Base-by-base conservation (phyloP, 208 protist genomes). In the Leishmania major region DNA sequence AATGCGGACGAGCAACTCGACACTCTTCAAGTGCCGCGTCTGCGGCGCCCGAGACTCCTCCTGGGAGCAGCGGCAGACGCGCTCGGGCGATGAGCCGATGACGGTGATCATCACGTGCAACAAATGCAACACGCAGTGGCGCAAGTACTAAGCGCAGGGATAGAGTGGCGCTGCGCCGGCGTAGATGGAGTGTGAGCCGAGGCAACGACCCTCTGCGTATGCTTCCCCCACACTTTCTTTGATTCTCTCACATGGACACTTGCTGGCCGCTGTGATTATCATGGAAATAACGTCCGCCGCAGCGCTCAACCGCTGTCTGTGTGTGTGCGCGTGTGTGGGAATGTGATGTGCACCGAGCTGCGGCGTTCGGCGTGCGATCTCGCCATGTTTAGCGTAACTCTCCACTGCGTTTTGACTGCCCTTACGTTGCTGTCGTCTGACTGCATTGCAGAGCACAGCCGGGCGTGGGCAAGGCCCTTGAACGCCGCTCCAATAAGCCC, bases 31-130 rank as follows among this genome's bases (percentile, higher is more conserved):
- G 25, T 98, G 97, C 78, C 90, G 92, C 13, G 85, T 88, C 51
- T 99, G 99, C 81, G 90, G 90, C 11, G 79, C 93, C 51, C 81
- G 86, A 15, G 86, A 95, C 69, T 99, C 97, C 51, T 96, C 92
- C 69, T 99, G 94, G 91, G 91, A 89, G 70, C 95, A 99, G 85
- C 91, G 98, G 88, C 99, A 99, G 87, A 99, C 97, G 17, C 95
- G 99, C 73, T 99, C 96, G 8, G 98, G 93, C 2, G 99, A 99
- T 96, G 99, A 99, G 88, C 99, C 99, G 25, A 99, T 99, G 96
- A 99, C 99, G 22, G 94, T 96, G 2, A 99, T 99, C 82, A 99
- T 98, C 79, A 89, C 89, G 35, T 99, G 99, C 87, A 94, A 96
- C 77, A 84, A 93, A 71, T 99, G 99, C 85, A 91, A 90, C 10